Evolutionary conservation across 768 basidiomycete genomes (phyloP), one percentile per base, ranked within the genome.

Genomic region (Kwoniella sp.): DNA sequence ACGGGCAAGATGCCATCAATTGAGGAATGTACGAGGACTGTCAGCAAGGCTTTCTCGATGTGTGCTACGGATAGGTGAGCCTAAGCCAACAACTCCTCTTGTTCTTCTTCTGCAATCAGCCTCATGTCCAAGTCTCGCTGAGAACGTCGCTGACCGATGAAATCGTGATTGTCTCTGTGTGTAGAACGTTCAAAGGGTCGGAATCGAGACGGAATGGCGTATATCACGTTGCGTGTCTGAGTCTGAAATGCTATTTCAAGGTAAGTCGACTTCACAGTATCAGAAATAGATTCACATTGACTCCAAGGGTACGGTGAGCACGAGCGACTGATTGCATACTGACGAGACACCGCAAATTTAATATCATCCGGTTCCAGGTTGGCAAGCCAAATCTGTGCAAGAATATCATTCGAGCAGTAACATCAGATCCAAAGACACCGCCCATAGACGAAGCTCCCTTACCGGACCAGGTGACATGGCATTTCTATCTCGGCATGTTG

Each of bases 401-500:
- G 80, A 97, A 92, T 71, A 88, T 99, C 60, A 84, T 97, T 36
- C 85, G 94, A 63, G 94, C 92, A 1, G 85, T 98, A 26, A 85
- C 90, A 36, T 91, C 89, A 1, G 91, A 90, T 72, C 84, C 86
- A 10, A 92, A 96, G 67, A 86, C 95, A 40, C 94, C 94, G 24
- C 84, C 89, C 7, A 78, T 98, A 33, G 80, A 83, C 1, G 79
- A 83, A 15, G 98, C 88, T 73, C 93, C 93, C 21, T 85, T 88
- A 25, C 86, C 90, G 19, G 92, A 95, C 80, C 92, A 93, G 82
- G 92, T 96, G 55, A 94, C 94, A 24, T 96, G 90, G 81, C 84
- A 88, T 65, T 99, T 95, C 83, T 97, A 97, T 77, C 81, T 96
- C 52, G 96, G 95, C 67, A 91, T 97, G 87, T 84, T 98, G 65